phyloP scores from a whole-genome alignment of 2,329 filamentous ascomycete species.

The Nigrospora osmanthi region DNA sequence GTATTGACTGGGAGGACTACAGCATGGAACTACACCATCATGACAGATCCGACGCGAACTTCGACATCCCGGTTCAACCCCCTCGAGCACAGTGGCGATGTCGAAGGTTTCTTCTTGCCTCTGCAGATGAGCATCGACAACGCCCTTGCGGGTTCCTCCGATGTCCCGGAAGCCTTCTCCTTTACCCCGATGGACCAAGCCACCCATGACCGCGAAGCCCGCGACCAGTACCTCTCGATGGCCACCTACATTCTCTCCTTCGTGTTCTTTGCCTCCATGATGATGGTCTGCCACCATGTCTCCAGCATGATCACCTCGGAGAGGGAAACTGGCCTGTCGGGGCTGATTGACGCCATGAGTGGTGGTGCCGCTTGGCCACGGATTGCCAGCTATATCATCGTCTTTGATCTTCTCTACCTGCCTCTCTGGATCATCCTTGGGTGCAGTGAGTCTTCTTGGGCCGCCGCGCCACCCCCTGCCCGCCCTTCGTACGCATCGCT shows the following conservation, averaged over 20 bases:
- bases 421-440: constrained; percentile 32
- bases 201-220: constrained; percentile 34
- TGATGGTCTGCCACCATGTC: constrained; percentile 64
- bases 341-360: constrained; percentile 70
- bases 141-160: constrained; percentile 13
- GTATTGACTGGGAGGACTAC: too few relatives aligned
- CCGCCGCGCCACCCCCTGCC: too few relatives aligned
- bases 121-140: constrained; percentile 46
- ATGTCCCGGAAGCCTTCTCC: constrained; percentile 9
- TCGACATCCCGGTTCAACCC: constrained; percentile 42
- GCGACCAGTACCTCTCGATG: constrained; percentile 55
- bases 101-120: constrained; percentile 58
- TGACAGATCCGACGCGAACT: constrained; percentile 54
- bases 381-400: constrained; percentile 56
- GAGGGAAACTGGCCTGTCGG: constrained; percentile 62
- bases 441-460: constrained; percentile 20
- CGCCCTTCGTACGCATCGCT: too few relatives aligned
- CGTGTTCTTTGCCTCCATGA: constrained; percentile 60
- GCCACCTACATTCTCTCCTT: constrained; percentile 60
- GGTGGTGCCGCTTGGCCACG: constrained; percentile 54
- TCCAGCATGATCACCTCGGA: constrained; percentile 64
- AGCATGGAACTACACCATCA: constrained; percentile 66
- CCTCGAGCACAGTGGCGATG: constrained; percentile 49
- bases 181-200: constrained; percentile 24
- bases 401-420: constrained; percentile 62